Base-by-base conservation (phyloP, 176 grass and related monocot genomes). In the Rhynchospora breviuscula region DNA sequence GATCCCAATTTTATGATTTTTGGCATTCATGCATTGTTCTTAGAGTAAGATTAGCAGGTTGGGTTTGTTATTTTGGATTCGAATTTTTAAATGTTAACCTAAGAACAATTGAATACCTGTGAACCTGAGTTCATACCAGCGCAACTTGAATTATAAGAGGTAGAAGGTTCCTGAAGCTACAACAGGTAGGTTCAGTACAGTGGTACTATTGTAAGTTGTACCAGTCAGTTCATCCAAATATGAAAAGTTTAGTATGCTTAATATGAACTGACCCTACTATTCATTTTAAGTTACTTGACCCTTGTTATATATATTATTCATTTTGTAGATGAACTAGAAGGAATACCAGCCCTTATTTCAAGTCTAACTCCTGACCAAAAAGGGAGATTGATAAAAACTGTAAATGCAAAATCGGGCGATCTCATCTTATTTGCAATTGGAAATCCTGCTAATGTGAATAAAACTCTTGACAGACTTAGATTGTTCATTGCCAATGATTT, bases 391-490 rank as follows among this genome's bases (percentile, higher is more conserved):
- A 26, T 91, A 84, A 85, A 88, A 84, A 29, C 61, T 82, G 67
- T 94, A 18, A 53, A 74, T 52, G 90, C 91, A 63, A 90, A 95
- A 67, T 35, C 87, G 25, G 91, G 89, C 45, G 95, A 98, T 78
- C 90, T 98, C 88, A 88, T 98, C 85, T 87, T 98, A 76, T 98
- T 98, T 91, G 95, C 92, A 54, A 79, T 95, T 72, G 95, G 95
- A 43, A 83, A 93, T 62, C 79, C 83, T 59, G 83, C 91, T 80
- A 83, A 60, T 43, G 92, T 88, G 64, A 93, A 93, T 54, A 81
- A 64, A 78, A 89, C 90, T 87, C 95, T 98, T 61, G 92, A 94
- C 76, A 83, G 89, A 18, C 84, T 98, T 85, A 90, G 92, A 85
- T 83, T 90, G 79, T 93, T 91, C 86, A 81, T 89, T 66, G 92